Evolutionary conservation across 176 grass and related monocot species (phyloP).

Genomic region (Aegilops longissima): DNA sequence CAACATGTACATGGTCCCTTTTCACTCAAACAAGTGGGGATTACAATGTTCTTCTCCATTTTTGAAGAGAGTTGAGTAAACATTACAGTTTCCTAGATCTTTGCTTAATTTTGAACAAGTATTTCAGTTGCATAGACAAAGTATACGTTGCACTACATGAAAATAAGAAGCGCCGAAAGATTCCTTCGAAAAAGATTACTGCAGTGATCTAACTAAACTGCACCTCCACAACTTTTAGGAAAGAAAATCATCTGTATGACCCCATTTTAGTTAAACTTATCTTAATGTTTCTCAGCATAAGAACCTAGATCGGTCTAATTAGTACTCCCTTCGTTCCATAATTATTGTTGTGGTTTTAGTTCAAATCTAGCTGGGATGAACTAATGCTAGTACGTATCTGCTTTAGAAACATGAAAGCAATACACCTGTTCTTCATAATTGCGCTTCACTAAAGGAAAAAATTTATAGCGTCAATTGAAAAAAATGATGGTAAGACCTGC

Average conservation of each 20-base stretch:
- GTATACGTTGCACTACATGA: neutral
- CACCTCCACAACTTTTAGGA: neutral
- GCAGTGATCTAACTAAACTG: neutral
- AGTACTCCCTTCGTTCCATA: neutral
- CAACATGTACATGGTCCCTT: neutral
- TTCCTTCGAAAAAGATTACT: neutral
- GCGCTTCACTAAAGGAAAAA: neutral
- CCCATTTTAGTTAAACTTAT: neutral
- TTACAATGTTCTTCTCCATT: slow-evolving; percentile 20
- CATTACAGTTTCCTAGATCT: neutral
- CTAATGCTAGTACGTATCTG: neutral
- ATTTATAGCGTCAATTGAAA: neutral
- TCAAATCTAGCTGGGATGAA: neutral
- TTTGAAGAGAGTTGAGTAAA: slow-evolving; percentile 32
- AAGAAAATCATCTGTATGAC: neutral
- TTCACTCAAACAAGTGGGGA: slow-evolving; percentile 21
- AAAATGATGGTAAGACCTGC: neutral
- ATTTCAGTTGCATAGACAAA: slow-evolving; percentile 12
- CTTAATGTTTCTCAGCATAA: neutral
- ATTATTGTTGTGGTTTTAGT: too few species aligned
- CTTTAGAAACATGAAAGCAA: neutral
- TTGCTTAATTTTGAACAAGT: neutral
- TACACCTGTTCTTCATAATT: neutral
- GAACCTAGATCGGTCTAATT: neutral
- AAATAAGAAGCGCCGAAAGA: neutral